Base-by-base conservation (phyloP, 352 stramenopile species). In the Phytophthora tentaculata region DNA sequence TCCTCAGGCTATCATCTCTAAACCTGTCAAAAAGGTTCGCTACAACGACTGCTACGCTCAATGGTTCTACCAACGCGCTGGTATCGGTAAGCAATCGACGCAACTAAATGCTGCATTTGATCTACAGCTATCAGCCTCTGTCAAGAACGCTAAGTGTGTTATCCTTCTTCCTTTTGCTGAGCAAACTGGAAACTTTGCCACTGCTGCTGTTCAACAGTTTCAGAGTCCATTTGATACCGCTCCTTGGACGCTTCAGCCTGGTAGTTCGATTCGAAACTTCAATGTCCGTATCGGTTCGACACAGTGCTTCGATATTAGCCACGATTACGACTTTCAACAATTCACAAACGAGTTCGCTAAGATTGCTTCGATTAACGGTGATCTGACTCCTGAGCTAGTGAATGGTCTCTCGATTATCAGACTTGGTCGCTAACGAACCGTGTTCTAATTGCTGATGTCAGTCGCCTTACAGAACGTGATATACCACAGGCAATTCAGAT, bases 361-460 rank as follows among this genome's bases (percentile, higher is more conserved):
- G 3, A 29, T 50, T 44, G 28, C 28, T 28, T 56, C 26, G 28
- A 56, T 44, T 44, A 56, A 41, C 2, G 50, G 28, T 56, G 16
- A 44, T 44, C 26, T 56, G 2, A 56, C 19, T n/a, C 26, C 28
- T 14, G 28, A 56, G 28, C 14, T 56, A 1, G 26, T 44, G 9
- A 56, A 43, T 50, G 41, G 41, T 24, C 41, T 48, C 16, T 48
- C 23, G 41, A 48, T n/a, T 41, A 55, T 39, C 12, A 56, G 26
- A 56, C 50, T 17, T 56, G 26, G 26, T 56, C 26, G 4, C 26
- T 56, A 44, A 56, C 32, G 2, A 56, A 56, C n/a, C 50, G 28
- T 24, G 28, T 44, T 10, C 14, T 56, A 0, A 56, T 56, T 24
- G 50, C 50, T 56, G 50, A 56, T 9, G 50, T 26, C 29, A 56